Conservation (phyloP, 2,329 filamentous ascomycete genomes). For the Teratosphaeria nubilosa region DNA sequence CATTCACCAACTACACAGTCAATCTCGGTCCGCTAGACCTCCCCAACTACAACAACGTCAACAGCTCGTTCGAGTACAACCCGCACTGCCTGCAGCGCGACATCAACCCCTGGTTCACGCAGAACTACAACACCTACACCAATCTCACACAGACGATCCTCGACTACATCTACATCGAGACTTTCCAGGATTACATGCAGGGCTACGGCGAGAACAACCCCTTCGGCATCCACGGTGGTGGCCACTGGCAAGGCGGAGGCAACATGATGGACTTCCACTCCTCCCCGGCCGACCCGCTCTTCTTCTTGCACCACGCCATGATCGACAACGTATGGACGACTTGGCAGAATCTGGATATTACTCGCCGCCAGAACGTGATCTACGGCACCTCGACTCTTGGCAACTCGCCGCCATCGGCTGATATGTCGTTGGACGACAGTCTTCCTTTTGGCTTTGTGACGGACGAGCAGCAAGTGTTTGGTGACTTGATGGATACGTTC, state of each 20-base stretch:
- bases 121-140: constrained; percentile 12
- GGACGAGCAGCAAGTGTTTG: constrained; percentile 12
- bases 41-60: constrained; percentile 21
- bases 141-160: constrained; percentile 18
- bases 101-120: constrained; percentile 13
- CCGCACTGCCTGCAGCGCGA: constrained; percentile 17
- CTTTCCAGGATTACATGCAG: constrained; percentile 21
- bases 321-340: constrained; percentile 40
- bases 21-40: constrained; percentile 23
- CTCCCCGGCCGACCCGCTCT: constrained; percentile 38
- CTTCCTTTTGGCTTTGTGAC: constrained; percentile 26
- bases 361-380: constrained; percentile 29
- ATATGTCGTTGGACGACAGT: constrained; percentile 36
- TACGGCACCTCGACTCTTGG: constrained; percentile 37
- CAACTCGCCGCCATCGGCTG: constrained; percentile 33
- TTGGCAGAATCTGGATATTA: constrained; percentile 40
- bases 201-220: constrained; percentile 21
- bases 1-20: constrained; percentile 37
- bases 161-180: constrained; percentile 15
- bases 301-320: constrained; percentile 41
- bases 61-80: constrained; percentile 15
- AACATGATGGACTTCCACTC: constrained; percentile 35
- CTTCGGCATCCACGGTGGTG: constrained; percentile 35
- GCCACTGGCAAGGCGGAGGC: constrained; percentile 28
- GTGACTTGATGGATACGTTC: constrained; percentile 24